Conservation (phyloP, 2,329 filamentous ascomycete species). For the Leptodontidium sp. region DNA sequence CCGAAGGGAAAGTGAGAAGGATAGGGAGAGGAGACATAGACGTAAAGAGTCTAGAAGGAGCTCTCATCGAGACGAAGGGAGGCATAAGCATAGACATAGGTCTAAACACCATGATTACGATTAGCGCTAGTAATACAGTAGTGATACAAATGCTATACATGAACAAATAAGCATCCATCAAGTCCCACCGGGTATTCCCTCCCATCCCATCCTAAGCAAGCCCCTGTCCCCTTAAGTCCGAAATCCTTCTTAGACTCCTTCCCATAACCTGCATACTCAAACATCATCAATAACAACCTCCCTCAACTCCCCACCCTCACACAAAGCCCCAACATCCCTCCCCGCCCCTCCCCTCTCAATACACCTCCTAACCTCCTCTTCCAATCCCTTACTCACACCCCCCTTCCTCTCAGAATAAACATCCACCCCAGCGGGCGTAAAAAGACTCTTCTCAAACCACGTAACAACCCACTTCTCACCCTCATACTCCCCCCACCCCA, state of each 20-base stretch:
- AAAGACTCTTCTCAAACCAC: slow-evolving; percentile 84
- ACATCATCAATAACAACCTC: slow-evolving; percentile 45
- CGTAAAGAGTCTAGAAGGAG: slow-evolving; percentile 37
- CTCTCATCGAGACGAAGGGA: slow-evolving; percentile 23
- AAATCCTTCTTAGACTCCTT: too few relatives aligned
- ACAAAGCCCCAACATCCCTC: slow-evolving; percentile 60
- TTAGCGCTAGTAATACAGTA: slow-evolving; percentile 14
- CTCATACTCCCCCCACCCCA: slow-evolving; percentile 70
- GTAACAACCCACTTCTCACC: slow-evolving; percentile 77
- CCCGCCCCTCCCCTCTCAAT: slow-evolving; percentile 59
- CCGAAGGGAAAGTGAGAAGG: slow-evolving; percentile 19
- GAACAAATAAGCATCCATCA: neutral
- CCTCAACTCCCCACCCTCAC: slow-evolving; percentile 57
- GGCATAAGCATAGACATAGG: slow-evolving; percentile 40
- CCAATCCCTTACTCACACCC: slow-evolving; percentile 66
- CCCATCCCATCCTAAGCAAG: neutral
- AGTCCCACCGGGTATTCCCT: slow-evolving; percentile 1
- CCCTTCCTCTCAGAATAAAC: slow-evolving; percentile 72
- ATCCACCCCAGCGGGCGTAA: slow-evolving; percentile 84
- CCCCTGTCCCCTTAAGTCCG: neutral
- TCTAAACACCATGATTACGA: slow-evolving; percentile 36
- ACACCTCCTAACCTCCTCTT: slow-evolving; percentile 62
- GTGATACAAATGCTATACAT: neutral
- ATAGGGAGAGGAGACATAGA: slow-evolving; percentile 38
- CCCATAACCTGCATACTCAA: neutral